Conservation (phyloP, 2,329 filamentous ascomycete species). For the Neofusicoccum sp. region DNA sequence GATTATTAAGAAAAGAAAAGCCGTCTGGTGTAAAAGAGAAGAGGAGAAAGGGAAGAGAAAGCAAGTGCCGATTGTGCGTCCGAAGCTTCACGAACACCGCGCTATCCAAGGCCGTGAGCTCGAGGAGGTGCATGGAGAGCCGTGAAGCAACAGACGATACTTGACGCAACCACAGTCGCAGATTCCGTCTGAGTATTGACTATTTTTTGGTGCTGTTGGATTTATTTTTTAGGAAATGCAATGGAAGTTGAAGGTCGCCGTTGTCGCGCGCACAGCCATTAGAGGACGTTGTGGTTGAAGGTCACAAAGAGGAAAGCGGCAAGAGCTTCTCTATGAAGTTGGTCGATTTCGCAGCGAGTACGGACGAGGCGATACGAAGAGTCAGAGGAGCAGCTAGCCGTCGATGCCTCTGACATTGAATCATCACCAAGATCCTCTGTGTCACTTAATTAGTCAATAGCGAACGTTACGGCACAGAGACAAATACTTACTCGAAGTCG, state of each 20-base stretch:
- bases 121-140: too few relatives aligned
- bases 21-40: background rate
- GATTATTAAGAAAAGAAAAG: background rate
- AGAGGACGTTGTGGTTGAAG: background rate
- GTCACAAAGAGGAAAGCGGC: background rate
- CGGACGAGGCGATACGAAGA: background rate
- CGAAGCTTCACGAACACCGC: too few relatives aligned
- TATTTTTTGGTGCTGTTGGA: too few relatives aligned
- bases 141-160: too few relatives aligned
- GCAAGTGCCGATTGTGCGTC: background rate
- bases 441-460: background rate
- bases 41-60: background rate
- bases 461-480: background rate
- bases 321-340: background rate
- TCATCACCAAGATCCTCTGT: background rate
- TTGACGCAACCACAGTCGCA: too few relatives aligned
- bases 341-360: background rate
- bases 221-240: too few relatives aligned
- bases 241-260: background rate
- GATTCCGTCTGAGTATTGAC: too few relatives aligned
- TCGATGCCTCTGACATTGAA: background rate
- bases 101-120: too few relatives aligned
- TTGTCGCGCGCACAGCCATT: background rate
- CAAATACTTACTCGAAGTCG: background rate
- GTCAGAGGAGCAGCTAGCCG: background rate